Base-by-base conservation (phyloP, 2,329 filamentous ascomycete genomes). In the Fonsecaea pedrosoi region DNA sequence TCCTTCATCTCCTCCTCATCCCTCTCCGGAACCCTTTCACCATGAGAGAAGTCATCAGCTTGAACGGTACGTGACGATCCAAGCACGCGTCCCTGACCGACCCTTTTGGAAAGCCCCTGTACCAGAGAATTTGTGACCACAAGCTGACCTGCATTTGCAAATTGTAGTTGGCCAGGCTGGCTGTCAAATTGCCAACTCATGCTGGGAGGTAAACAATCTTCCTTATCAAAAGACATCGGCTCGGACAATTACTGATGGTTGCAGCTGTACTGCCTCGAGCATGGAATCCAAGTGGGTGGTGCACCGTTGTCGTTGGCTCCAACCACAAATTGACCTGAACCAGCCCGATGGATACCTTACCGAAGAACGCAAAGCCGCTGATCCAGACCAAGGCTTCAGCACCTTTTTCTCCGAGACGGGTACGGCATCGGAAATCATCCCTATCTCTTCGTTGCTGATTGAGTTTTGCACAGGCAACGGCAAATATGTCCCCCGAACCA, bases 321-420 rank as follows among this genome's bases (percentile, higher is more conserved):
- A 25, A 56, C 60, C 61, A 70, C 66, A 65, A 65, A 64, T 70
- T 66, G 65, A 74, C 66, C 69, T 70, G 66, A 73, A 65, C 75
- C 80, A 99, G 94, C 94, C 95, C 76, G 95, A 99, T 89, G 95
- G 95, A 81, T 98, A 92, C 86, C 89, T 99, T 82, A 98, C 94
- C 73, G 94, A 97, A 80, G 94, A 98, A 87, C 93, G 94, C 84
- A 97, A 98, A 87, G 89, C 88, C 76, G 89, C 89, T 79, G 91
- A 96, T 72, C 91, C 93, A 72, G 95, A 98, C 81, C 92, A 97
- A 79, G 95, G 95, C 74, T 99, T 99, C 89, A 97, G 94, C 87
- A 99, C 95, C 78, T 99, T 99, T 89, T 99, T 99, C 88, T 97
- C 94, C 75, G 95, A 99, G 88, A 98, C 95, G 78, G 94, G 95